phyloP scores from a whole-genome alignment of 2,329 filamentous ascomycete genomes.

The Dactylellina sp. region DNA sequence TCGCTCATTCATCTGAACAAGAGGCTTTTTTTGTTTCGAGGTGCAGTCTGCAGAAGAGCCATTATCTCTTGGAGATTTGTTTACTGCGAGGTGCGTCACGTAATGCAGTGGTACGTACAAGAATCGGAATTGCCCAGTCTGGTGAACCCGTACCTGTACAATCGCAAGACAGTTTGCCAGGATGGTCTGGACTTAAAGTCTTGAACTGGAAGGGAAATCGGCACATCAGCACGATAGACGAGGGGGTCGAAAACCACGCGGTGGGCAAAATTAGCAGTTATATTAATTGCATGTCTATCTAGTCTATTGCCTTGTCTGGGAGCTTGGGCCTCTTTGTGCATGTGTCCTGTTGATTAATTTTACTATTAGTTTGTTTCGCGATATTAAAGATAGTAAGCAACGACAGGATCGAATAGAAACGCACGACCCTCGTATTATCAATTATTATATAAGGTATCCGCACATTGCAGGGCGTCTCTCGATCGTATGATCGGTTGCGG shows the following conservation, averaged over 20 bases:
- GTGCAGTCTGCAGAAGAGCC: slow-evolving; percentile 21
- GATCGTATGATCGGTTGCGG: slow-evolving; percentile 42
- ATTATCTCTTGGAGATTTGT: slow-evolving; percentile 51
- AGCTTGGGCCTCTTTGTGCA: slow-evolving; percentile 11
- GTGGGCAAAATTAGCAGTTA: slow-evolving; percentile 17
- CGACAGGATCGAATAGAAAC: slow-evolving; percentile 1
- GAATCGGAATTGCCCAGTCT: slow-evolving; percentile 13
- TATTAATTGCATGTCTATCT: no score
- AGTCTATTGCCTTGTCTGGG: not conserved
- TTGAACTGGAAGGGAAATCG: slow-evolving; percentile 8
- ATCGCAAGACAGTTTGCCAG: not conserved
- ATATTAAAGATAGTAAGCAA: not conserved
- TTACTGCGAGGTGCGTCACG: slow-evolving; percentile 24
- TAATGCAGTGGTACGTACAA: slow-evolving; percentile 12
- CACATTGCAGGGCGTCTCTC: not conserved
- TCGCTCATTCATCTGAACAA: slow-evolving; percentile 52
- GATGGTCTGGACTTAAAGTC: not conserved
- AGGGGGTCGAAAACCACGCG: slow-evolving; percentile 10
- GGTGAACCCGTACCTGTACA: slow-evolving; percentile 18
- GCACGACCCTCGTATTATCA: slow-evolving; percentile 49
- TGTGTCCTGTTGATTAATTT: slow-evolving; percentile 2
- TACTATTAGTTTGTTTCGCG: not conserved
- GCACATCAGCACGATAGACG: slow-evolving; percentile 16
- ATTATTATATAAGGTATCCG: slow-evolving; percentile 31
- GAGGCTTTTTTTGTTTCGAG: not conserved